Percentiles rank a stretch among this genome's conserved stretches.
phyloP scores from a whole-genome alignment of 768 basidiomycete genomes.

The Dioszegia crocea region DNA sequence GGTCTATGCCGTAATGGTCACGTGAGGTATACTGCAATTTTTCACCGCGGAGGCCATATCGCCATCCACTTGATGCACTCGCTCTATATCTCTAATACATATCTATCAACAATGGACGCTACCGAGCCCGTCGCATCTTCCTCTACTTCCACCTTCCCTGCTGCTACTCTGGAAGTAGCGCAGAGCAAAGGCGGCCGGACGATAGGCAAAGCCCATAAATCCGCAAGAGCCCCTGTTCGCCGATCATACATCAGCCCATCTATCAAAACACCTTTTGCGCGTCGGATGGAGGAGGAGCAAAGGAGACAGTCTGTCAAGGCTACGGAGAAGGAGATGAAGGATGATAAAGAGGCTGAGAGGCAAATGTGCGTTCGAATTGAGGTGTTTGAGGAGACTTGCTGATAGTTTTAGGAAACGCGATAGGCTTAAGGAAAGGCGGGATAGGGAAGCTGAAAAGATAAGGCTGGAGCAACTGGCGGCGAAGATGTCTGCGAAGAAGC shows the following conservation, averaged over 20 bases:
- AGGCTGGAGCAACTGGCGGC: constrained; percentile 44
- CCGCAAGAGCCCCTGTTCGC: constrained; percentile 27
- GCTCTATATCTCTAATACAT: background rate
- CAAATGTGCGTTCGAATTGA: constrained; percentile 33
- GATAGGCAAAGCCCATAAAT: constrained; percentile 36
- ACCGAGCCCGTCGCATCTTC: constrained; percentile 17
- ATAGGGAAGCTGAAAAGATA: constrained; percentile 40
- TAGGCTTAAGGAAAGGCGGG: constrained; percentile 40
- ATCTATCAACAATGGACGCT: constrained; percentile 6
- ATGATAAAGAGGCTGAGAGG: constrained; percentile 35
- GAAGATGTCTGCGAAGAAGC: constrained; percentile 48
- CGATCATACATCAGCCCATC: constrained; percentile 35
- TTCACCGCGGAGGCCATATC: background rate
- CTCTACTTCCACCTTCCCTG: constrained; percentile 4
- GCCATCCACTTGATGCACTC: background rate
- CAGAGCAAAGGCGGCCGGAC: constrained; percentile 29
- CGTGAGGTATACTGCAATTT: background rate
- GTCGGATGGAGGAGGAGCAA: constrained; percentile 33
- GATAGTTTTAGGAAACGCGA: constrained; percentile 26
- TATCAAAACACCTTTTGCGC: constrained; percentile 39
- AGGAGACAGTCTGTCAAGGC: constrained; percentile 34
- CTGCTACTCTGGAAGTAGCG: constrained; percentile 19
- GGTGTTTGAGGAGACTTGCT: background rate
- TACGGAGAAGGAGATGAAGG: constrained; percentile 46
- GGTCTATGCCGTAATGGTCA: background rate